Conservation (phyloP, 805 yeast species). For the Zygoascus flipseniorum region DNA sequence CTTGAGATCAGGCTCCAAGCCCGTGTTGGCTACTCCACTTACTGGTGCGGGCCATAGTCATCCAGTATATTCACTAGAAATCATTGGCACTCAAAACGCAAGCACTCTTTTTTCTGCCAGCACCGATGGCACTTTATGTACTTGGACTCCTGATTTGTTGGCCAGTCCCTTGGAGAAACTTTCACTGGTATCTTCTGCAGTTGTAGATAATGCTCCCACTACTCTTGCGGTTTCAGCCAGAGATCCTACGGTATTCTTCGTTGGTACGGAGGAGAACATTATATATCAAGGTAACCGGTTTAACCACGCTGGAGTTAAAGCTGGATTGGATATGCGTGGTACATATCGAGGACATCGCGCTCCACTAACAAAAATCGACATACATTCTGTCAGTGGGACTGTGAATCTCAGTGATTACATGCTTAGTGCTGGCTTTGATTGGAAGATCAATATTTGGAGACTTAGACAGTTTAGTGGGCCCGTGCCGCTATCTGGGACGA, state of each 20-base stretch:
- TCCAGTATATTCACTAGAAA: constrained; percentile 25
- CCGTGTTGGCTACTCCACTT: constrained; percentile 27
- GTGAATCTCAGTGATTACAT: constrained; percentile 23
- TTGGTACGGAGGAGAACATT: constrained; percentile 32
- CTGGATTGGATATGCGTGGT: constrained; percentile 24
- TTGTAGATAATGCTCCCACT: constrained; percentile 26
- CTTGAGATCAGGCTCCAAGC: constrained; percentile 23
- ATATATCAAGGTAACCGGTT: constrained; percentile 27
- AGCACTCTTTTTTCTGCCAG: constrained; percentile 27
- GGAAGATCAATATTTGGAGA: constrained; percentile 31
- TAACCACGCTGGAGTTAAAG: constrained; percentile 23
- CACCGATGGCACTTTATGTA: constrained; percentile 32
- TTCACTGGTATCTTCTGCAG: constrained; percentile 16
- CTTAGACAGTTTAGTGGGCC: background rate
- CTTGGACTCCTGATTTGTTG: constrained; percentile 32
- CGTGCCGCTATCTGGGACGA: background rate
- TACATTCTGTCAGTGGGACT: constrained; percentile 21
- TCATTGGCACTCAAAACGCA: constrained; percentile 23
- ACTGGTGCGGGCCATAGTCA: constrained; percentile 28
- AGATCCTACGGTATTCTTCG: constrained; percentile 27
- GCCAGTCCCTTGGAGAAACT: constrained; percentile 29
- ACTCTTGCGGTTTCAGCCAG: constrained; percentile 19
- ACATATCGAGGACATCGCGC: constrained; percentile 28
- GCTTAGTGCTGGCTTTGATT: constrained; percentile 30
- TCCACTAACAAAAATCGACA: constrained; percentile 26